Conservation (phyloP, 306 rosid genomes). For the Quercus ilex region DNA sequence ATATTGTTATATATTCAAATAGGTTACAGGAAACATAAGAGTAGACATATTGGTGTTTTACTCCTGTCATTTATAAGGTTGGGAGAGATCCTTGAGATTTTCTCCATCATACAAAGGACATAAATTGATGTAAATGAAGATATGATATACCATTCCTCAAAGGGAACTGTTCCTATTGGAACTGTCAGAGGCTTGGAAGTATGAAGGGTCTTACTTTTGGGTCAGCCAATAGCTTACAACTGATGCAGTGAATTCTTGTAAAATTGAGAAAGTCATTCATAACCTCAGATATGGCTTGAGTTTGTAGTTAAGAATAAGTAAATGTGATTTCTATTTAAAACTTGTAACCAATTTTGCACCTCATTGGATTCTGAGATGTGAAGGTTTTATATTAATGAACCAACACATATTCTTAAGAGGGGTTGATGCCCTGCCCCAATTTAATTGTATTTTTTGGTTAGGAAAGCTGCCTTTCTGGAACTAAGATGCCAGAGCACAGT, state of each 20-base stretch:
- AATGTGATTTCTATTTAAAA: not conserved
- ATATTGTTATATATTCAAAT: not conserved
- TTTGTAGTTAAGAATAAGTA: not conserved
- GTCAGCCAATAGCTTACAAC: not conserved
- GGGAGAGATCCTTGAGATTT: not conserved
- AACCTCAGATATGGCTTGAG: not conserved
- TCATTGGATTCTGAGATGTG: not conserved
- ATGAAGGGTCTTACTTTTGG: not conserved
- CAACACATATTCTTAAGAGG: not conserved
- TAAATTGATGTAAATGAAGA: not conserved
- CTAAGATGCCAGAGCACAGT: not conserved
- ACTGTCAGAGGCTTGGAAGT: not conserved
- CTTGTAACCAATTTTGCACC: not conserved
- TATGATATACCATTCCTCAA: not conserved
- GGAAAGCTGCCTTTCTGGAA: not conserved
- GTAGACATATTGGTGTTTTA: not conserved
- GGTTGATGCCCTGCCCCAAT: not conserved
- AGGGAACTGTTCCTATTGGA: not conserved
- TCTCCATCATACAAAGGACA: not conserved
- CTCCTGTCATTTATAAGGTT: not conserved
- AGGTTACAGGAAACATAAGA: not conserved
- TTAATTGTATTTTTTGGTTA: not conserved
- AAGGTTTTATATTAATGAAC: not conserved
- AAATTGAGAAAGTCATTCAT: not conserved
- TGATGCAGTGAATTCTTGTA: not conserved